Evolutionary conservation across 2,329 filamentous ascomycete species (phyloP), one percentile per base, ranked within the genome.

Genomic region (Aspergillus jensenii): DNA sequence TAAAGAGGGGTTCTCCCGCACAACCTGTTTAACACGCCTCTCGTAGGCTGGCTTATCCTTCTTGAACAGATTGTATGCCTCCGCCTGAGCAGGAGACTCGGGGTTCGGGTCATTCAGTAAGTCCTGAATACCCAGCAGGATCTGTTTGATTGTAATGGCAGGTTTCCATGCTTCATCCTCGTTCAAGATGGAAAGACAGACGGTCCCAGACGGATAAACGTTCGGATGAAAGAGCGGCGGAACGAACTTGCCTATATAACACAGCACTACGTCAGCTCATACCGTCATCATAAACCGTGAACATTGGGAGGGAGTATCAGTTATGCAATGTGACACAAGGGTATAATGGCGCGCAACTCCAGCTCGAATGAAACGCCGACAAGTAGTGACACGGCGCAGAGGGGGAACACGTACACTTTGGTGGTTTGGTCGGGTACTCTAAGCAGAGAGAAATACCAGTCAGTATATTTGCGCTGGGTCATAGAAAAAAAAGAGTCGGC

Each of bases 121-220:
- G 68, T 96, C 93, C 76, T 99, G 95, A 58, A 99, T 96, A 49
- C 95, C 95, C 1, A 98, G 84, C 6, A 98, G 84, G 63, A 99
- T 98, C 78, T 98, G 92, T 79, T 97, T 98, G 74, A 99, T 91
- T 0, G 95, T 99, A 70, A 99, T 99, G 6, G 95, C 93, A 1
- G 95, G 96, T 76, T 96, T 96, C 95, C 96, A 99, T 6, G 90
- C 93, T 74, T 99, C 95, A 69, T 99, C 95, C 75, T 99, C 96
- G 78, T 98, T 99, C 65, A 99, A 79, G 65, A 99, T 99, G 27
- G 91, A 96, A 21, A 99, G 84, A 73, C 95, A 99, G 61, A 99
- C 95, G 48, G 95, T 99, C 65, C 95, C 96, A 0, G 93, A 98
- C 0, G 95, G 95, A 74, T 99, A 99, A 66, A 99, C 95, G 75